Conservation (phyloP, 1,284 basidiomycete genomes). For the Apiotrichum siamense region DNA sequence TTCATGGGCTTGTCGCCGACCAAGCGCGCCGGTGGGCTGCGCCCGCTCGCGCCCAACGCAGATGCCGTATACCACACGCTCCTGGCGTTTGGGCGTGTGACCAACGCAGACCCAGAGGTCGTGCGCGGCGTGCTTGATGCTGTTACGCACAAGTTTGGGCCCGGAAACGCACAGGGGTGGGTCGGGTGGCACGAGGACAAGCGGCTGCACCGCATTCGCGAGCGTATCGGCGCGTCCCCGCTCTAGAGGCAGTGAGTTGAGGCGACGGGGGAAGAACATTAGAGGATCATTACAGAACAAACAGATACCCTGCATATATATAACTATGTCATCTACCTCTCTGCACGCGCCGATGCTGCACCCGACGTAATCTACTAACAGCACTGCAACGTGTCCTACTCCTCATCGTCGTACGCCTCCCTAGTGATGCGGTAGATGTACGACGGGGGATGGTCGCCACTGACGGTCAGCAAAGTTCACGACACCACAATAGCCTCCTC, state of each 20-base stretch:
- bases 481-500: neutral
- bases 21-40: neutral
- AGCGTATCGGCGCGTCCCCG: neutral
- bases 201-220: slow-evolving; percentile 21
- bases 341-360: neutral
- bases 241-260: neutral
- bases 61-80: slow-evolving; percentile 33
- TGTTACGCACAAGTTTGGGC: slow-evolving; percentile 40
- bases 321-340: neutral
- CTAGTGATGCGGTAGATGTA: slow-evolving; percentile 85
- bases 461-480: slow-evolving; percentile 38
- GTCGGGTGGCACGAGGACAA: slow-evolving; percentile 26
- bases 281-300: slow-evolving; percentile 1
- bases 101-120: slow-evolving; percentile 26
- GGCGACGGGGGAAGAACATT: too few species aligned
- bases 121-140: slow-evolving; percentile 30
- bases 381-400: neutral
- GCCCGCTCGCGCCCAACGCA: slow-evolving; percentile 23
- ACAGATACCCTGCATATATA: slow-evolving; percentile 23
- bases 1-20: slow-evolving; percentile 22
- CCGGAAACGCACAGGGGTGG: slow-evolving; percentile 29
- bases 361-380: slow-evolving; percentile 54
- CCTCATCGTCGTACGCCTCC: slow-evolving; percentile 84
- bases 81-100: slow-evolving; percentile 33
- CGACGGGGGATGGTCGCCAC: slow-evolving; percentile 85